phyloP scores from a whole-genome alignment of 83 land plant species.

The Larix sibirica region DNA sequence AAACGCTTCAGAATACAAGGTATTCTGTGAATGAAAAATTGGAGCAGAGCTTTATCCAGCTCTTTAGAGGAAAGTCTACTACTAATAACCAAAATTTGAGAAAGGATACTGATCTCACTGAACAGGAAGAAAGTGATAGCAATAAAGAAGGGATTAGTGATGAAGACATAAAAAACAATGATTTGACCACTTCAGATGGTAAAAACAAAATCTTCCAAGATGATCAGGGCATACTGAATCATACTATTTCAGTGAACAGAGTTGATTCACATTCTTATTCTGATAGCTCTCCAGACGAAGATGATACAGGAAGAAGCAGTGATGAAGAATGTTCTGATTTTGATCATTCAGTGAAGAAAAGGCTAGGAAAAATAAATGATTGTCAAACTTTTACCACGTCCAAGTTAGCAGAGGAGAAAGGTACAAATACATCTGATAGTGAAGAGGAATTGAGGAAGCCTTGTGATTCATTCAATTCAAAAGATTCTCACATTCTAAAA shows the following conservation, averaged over 20 bases:
- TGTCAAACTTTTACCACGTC: background rate
- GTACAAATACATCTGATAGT: constrained; percentile 3
- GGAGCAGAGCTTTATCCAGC: constrained; percentile 75
- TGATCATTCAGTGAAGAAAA: background rate
- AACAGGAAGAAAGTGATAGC: constrained; percentile 13
- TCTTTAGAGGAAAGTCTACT: constrained; percentile 59
- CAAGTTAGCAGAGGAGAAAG: background rate
- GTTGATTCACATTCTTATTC: background rate
- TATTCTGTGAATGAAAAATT: constrained; percentile 89
- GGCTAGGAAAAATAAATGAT: constrained; percentile 9
- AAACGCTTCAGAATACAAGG: constrained; percentile 88
- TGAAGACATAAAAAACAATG: constrained; percentile 9
- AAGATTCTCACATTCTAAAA: background rate
- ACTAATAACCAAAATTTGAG: constrained; percentile 15
- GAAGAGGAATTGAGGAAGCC: constrained; percentile 22
- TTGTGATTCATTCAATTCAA: background rate
- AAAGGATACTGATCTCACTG: constrained; percentile 16
- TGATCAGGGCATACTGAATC: background rate
- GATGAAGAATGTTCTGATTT: background rate
- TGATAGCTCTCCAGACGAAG: constrained; percentile 10
- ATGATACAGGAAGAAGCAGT: constrained; percentile 11
- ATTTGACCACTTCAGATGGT: background rate
- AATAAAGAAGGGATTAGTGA: constrained; percentile 20
- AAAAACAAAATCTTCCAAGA: background rate
- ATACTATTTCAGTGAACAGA: background rate